Percentiles rank a stretch among this genome's conserved stretches.
These are phyloP conservation scores for Cochlearia excelsa DNA, from an alignment of 345 rosid genomes.

Conservation along the genomic window DNA sequence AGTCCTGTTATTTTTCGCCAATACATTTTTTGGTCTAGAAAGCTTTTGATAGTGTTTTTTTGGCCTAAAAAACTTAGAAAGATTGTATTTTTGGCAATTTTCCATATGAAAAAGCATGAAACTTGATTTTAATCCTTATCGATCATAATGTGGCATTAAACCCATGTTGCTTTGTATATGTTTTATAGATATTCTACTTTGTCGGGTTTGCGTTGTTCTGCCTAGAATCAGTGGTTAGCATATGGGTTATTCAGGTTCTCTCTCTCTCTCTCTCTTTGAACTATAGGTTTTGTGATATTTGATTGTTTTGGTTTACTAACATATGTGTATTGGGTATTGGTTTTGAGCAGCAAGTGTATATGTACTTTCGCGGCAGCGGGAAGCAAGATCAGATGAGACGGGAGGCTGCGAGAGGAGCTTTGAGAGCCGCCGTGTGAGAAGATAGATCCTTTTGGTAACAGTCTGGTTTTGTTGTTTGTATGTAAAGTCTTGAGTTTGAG, in stretches of 20 bases:
- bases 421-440: conserved; percentile 69
- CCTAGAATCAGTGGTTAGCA: conserved; percentile 69
- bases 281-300: neutral
- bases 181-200: conserved; percentile 74
- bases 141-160: neutral
- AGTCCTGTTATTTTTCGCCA: no score
- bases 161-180: neutral
- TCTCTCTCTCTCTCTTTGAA: conserved; percentile 7
- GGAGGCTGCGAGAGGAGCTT: conserved; percentile 55
- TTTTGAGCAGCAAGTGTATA: conserved; percentile 67
- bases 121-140: neutral
- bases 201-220: conserved; percentile 79
- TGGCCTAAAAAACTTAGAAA: no score
- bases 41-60: no score
- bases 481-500: conserved; percentile 10
- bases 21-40: no score
- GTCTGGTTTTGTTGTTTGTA: conserved; percentile 13
- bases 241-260: conserved; percentile 90
- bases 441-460: conserved; percentile 1
- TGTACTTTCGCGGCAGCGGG: conserved; percentile 85
- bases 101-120: neutral
- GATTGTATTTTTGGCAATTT: no score
- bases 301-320: neutral
- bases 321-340: conserved; percentile 2
- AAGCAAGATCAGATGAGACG: conserved; percentile 62